Conservation (phyloP, 1,139 yeast species). For the Scheffersomyces insectosa region DNA sequence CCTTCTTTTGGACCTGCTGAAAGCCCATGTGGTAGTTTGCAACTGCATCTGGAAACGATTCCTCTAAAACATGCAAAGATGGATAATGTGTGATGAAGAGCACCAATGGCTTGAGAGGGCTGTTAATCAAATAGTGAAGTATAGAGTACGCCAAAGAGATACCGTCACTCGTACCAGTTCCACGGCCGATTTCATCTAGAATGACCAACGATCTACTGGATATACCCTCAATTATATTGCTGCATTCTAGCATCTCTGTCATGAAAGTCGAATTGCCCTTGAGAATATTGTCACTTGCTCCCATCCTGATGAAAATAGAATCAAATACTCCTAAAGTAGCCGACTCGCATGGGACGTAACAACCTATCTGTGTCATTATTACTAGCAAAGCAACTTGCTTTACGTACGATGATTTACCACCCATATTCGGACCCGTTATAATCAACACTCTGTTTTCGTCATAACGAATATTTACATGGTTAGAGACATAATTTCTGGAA, state of each 20-base stretch:
- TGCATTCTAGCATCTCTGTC: conserved; percentile 71
- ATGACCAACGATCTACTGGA: conserved; percentile 57
- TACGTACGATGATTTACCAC: conserved; percentile 73
- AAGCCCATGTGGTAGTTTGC: conserved; percentile 78
- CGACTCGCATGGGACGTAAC: conserved; percentile 39
- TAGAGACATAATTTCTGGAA: conserved; percentile 59
- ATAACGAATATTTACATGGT: conserved; percentile 55
- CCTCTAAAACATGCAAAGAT: conserved; percentile 57
- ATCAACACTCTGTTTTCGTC: conserved; percentile 54
- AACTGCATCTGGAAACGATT: conserved; percentile 39
- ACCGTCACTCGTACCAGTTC: conserved; percentile 90
- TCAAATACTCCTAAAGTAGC: conserved; percentile 62
- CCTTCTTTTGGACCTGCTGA: conserved; percentile 37
- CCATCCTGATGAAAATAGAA: conserved; percentile 61
- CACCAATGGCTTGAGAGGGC: conserved; percentile 51
- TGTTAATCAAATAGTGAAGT: conserved; percentile 58
- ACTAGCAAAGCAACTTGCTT: conserved; percentile 61
- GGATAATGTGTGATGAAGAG: conserved; percentile 90
- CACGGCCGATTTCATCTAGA: conserved; percentile 70
- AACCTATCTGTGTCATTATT: conserved; percentile 55
- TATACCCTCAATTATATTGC: conserved; percentile 48
- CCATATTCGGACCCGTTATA: conserved; percentile 78
- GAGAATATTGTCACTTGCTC: conserved; percentile 70
- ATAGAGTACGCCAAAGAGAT: conserved; percentile 82
- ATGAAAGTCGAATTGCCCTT: conserved; percentile 74